Conservation (phyloP, 768 basidiomycete species). For the Naematelia encephala region DNA sequence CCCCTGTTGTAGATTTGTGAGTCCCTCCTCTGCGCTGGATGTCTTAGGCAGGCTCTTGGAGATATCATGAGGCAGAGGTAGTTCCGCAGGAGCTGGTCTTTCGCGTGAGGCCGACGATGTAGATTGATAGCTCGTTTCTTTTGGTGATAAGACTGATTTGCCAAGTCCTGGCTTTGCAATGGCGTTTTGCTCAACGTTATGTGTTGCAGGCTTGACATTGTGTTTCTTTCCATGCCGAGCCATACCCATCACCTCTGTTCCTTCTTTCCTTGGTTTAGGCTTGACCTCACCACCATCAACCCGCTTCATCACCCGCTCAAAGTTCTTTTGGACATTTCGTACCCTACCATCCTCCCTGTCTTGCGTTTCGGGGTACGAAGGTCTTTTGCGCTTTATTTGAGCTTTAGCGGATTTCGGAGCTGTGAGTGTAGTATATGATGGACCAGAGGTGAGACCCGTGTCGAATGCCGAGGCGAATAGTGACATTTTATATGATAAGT, state of each 20-base stretch:
- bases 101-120: too few species aligned
- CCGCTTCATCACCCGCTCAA: slow-evolving; percentile 46
- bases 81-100: slow-evolving; percentile 24
- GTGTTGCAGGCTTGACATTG: slow-evolving; percentile 1
- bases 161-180: neutral
- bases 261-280: slow-evolving; percentile 15
- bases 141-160: neutral
- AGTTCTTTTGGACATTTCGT: slow-evolving; percentile 34
- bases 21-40: slow-evolving; percentile 28
- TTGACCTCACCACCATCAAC: slow-evolving; percentile 31
- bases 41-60: slow-evolving; percentile 5
- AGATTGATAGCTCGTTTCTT: too few species aligned
- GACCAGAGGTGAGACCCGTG: slow-evolving; percentile 12
- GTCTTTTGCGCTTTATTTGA: slow-evolving; percentile 34
- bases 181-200: neutral
- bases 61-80: slow-evolving; percentile 25
- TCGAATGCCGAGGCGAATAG: slow-evolving; percentile 42
- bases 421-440: slow-evolving; percentile 9
- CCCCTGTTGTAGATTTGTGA: slow-evolving; percentile 70
- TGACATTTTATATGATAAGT: slow-evolving; percentile 24
- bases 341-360: slow-evolving; percentile 17
- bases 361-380: slow-evolving; percentile 1
- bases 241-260: slow-evolving; percentile 26
- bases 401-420: slow-evolving; percentile 10
- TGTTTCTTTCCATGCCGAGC: slow-evolving; percentile 14